These are phyloP conservation scores for Ceratocystis papillata DNA, from an alignment of 2,329 filamentous ascomycete species.

Conservation along the genomic window DNA sequence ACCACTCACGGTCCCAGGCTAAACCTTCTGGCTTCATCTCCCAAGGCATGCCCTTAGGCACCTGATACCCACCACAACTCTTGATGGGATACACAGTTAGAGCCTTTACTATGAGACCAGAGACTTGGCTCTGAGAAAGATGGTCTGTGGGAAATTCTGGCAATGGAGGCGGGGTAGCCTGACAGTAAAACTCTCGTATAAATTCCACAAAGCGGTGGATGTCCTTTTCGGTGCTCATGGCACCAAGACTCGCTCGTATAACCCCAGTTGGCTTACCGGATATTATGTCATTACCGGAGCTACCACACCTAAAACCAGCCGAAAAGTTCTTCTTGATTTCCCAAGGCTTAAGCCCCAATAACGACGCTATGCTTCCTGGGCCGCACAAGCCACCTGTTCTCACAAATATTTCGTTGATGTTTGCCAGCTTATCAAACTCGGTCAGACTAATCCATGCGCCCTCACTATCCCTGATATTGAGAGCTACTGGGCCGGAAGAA, in stretches of 20 bases:
- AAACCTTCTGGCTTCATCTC: conserved; percentile 70
- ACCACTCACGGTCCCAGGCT: conserved; percentile 95
- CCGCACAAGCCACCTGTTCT: conserved; percentile 87
- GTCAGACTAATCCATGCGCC: conserved; percentile 69
- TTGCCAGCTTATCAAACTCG: conserved; percentile 79
- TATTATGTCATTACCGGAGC: conserved; percentile 63
- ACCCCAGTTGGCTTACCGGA: conserved; percentile 79
- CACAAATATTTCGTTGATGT: conserved; percentile 68
- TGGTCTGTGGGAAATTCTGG: background rate
- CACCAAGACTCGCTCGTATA: conserved; percentile 73
- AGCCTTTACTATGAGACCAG: conserved; percentile 40
- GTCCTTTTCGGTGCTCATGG: conserved; percentile 74
- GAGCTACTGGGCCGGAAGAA: conserved; percentile 68
- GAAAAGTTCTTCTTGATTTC: conserved; percentile 81
- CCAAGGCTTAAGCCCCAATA: conserved; percentile 62
- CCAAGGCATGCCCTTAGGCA: conserved; percentile 58
- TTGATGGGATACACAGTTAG: conserved; percentile 85
- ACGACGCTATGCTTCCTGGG: conserved; percentile 69
- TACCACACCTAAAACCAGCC: conserved; percentile 72
- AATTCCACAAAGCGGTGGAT: conserved; percentile 62
- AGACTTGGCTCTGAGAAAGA: background rate
- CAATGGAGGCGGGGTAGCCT: background rate
- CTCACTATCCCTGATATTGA: conserved; percentile 62
- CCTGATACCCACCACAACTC: conserved; percentile 69
- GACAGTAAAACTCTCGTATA: conserved; percentile 46